Evolutionary conservation across 768 basidiomycete species (phyloP), one percentile per base, ranked within the genome.

Genomic region (Russula virescens): DNA sequence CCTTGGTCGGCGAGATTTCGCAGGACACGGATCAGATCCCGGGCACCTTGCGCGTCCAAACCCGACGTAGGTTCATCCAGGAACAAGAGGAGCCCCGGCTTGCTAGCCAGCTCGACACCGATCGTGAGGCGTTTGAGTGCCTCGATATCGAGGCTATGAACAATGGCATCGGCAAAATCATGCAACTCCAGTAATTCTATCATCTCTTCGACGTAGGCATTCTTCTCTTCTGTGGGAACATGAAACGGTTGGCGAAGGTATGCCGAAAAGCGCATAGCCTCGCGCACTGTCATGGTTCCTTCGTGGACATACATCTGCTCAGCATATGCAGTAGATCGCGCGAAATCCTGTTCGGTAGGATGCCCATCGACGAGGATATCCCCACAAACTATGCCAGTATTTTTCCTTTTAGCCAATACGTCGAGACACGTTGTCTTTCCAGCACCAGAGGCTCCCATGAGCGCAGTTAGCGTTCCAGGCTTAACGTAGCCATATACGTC

Each of bases 61-160:
- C 83, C 81, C 13, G 82, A 82, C 3, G 82, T 83, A 18, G 81
- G 80, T 69, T 81, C 70, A 35, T 71, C 87, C 62, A 88, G 73
- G 78, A 89, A 87, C 21, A 92, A 79, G 1, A 92, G 76, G 9
- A 91, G 77, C 67, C 88, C 84, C 0, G 91, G 91, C 71, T 94
- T 93, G 73, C 89, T 88, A 19, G 92, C 91, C 9, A 96, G 80
- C 72, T 95, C 93, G 58, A 95, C 93, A 61, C 91, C 94, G 68
- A 95, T 95, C 1, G 93, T 94, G 25, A 94, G 79, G 11, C 92
- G 86, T 72, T 95, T 95, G 64, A 91, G 81, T 9, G 87, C 83
- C 67, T 87, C 88, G 25, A 83, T 80, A 56, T 78, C 80, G 40
- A 89, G 78, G 66, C 81, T 84, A 71, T 83, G 83, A 18, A 94